Evolutionary conservation across 2,329 filamentous ascomycete genomes (phyloP), one percentile per base, ranked within the genome.

Genomic region (Raffaelea albimanens): DNA sequence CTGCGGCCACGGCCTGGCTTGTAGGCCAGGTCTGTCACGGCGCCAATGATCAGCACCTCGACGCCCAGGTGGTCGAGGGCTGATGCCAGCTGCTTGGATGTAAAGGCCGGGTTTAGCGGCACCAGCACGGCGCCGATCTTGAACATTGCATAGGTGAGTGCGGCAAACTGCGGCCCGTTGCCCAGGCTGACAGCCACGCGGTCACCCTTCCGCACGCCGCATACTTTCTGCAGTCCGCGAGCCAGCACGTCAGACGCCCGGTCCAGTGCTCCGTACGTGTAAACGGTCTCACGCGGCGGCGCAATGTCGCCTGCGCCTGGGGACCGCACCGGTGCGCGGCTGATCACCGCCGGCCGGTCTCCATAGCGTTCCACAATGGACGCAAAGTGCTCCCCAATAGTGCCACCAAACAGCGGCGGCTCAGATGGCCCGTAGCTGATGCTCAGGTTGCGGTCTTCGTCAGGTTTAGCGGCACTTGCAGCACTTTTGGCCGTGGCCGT

Each of bases 81-180:
- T 3, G 87, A 77, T 5, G 79, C 71, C 9, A 97, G 80, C 68
- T 97, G 93, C 5, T 70, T 64, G 3, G 79, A 73, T 56, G 88
- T 95, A 71, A 97, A 97, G 2, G 80, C 83, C 19, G 90, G 91
- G 62, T 98, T 97, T 21, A 97, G 68, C 0, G 91, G 93, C n/a
- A 95, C 90, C 52, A 97, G 71, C 44, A 97, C 79, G 21, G 87
- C 91, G n/a, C 93, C 93, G 10, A 97, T 75, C 65, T 97, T 97
- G 71, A 91, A 95, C 47, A 93, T 64, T 1, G 90, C 90, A 65
- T 97, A 97, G 5, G 85, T 91, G 19, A 93, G 75, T 44, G 83
- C 82, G 3, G 87, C 87, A 61, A 87, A 91, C 63, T 95, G 89
- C 56, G 83, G 70, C 39, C 81, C 83, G 64, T 95, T 97, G 16